Evolutionary conservation across 768 basidiomycete species (phyloP).

Genomic region (Heimioporus sp.): DNA sequence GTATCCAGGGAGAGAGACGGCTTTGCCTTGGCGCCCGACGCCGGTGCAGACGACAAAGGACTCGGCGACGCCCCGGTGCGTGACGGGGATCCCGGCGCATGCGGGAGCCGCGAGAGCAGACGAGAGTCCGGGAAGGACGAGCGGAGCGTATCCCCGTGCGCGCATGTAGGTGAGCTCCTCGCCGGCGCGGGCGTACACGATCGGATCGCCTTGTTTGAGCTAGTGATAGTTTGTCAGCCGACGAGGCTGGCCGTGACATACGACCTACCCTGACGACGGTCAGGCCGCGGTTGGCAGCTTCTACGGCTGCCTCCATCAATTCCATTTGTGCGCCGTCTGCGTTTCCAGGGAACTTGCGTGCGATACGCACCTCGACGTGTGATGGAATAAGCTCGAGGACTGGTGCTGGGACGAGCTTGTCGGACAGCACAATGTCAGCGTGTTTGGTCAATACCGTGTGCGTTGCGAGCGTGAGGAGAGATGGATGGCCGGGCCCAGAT

Average conservation of each 20-base stretch:
- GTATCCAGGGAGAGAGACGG: conserved; percentile 85
- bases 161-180: conserved; percentile 96
- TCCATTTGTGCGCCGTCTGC: conserved; percentile 93
- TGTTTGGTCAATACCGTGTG: conserved; percentile 74
- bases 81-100: conserved; percentile 90
- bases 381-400: conserved; percentile 84
- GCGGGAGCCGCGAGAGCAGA: conserved; percentile 89
- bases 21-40: conserved; percentile 83
- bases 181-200: conserved; percentile 90
- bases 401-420: conserved; percentile 91
- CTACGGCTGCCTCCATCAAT: conserved; percentile 90
- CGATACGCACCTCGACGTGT: conserved; percentile 75
- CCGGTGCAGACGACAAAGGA: conserved; percentile 90
- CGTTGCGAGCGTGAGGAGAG: conserved; percentile 85
- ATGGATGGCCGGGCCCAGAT: conserved; percentile 94
- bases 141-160: conserved; percentile 74
- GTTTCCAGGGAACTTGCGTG: conserved; percentile 97
- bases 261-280: conserved; percentile 80
- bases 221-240: conserved; percentile 25
- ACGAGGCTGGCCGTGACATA: background rate
- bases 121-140: conserved; percentile 86
- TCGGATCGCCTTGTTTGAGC: conserved; percentile 98
- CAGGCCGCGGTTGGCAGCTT: conserved; percentile 74
- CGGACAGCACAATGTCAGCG: conserved; percentile 88
- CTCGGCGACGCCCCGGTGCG: conserved; percentile 93